phyloP scores from a whole-genome alignment of 2,329 filamentous ascomycete genomes.

The Raffaelea deltoideospora region DNA sequence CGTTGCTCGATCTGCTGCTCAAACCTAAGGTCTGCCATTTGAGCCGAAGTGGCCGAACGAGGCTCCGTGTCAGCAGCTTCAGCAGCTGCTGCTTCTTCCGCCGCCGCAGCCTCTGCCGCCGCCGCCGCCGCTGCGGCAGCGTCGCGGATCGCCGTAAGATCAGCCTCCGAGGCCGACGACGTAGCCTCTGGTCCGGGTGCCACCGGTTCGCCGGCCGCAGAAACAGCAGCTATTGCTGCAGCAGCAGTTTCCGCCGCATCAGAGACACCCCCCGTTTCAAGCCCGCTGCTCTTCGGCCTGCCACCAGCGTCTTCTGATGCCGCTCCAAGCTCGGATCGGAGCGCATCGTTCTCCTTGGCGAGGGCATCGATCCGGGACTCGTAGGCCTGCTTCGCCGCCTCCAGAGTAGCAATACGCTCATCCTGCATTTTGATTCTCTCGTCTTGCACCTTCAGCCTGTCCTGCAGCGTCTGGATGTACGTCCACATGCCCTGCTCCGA shows the following conservation, averaged over 20 bases:
- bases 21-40: conserved; percentile 1
- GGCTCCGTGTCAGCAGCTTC: neutral
- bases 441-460: conserved; percentile 30
- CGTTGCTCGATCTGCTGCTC: conserved; percentile 6
- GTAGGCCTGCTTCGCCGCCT: conserved; percentile 21
- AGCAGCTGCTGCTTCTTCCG: neutral
- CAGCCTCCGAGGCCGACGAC: no score
- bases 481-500: conserved; percentile 51
- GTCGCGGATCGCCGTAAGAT: no score
- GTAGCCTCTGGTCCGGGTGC: no score
- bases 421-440: conserved; percentile 23
- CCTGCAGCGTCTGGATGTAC: conserved; percentile 58
- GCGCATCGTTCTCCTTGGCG: conserved; percentile 17
- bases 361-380: conserved; percentile 21
- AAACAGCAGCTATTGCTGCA: no score
- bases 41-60: no score
- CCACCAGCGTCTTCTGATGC: neutral
- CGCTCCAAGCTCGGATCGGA: conserved; percentile 5
- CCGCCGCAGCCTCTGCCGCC: neutral
- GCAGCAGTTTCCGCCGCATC: no score
- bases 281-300: no score
- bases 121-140: neutral
- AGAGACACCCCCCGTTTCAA: no score
- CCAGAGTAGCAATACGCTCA: conserved; percentile 17
- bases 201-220: no score